Percentiles rank a stretch among this genome's conserved stretches.
Conservation (phyloP, 2,329 filamentous ascomycete genomes). For the Fusarium newnesense region DNA sequence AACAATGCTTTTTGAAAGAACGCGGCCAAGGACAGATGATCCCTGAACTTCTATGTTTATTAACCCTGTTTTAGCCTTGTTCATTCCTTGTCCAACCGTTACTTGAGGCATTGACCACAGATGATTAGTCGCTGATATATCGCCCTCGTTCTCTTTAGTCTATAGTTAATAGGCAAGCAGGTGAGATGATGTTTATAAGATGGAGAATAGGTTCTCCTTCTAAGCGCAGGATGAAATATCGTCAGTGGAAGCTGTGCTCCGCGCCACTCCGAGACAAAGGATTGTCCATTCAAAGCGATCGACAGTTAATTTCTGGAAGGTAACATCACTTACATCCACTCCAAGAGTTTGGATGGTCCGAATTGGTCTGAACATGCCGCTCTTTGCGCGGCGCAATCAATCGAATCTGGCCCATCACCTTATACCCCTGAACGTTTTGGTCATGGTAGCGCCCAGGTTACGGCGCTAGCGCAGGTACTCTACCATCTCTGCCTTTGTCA, state of each 20-base stretch:
- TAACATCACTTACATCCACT: constrained; percentile 15
- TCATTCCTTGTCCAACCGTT: constrained; percentile 9
- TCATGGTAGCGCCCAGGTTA: constrained; percentile 15
- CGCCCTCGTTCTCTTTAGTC: background rate
- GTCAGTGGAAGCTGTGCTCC: background rate
- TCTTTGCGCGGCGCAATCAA: constrained; percentile 23
- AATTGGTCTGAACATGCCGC: constrained; percentile 14
- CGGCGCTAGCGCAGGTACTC: constrained; percentile 36
- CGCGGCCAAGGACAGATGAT: background rate
- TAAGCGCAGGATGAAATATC: background rate
- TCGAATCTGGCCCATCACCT: constrained; percentile 2
- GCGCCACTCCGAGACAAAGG: background rate
- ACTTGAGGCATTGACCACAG: constrained; percentile 31
- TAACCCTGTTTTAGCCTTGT: constrained; percentile 2
- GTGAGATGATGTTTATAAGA: constrained; percentile 8
- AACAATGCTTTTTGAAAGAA: constrained; percentile 3
- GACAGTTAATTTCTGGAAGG: constrained; percentile 9
- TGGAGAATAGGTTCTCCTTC: background rate
- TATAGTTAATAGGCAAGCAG: background rate
- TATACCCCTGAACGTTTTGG: constrained; percentile 16
- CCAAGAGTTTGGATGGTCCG: background rate
- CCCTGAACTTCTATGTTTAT: constrained; percentile 8
- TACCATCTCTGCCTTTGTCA: constrained; percentile 25
- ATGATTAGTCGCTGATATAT: constrained; percentile 2
- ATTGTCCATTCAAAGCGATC: background rate